Conservation (phyloP, 2,329 filamentous ascomycete genomes). For the Clonostachys sp. region DNA sequence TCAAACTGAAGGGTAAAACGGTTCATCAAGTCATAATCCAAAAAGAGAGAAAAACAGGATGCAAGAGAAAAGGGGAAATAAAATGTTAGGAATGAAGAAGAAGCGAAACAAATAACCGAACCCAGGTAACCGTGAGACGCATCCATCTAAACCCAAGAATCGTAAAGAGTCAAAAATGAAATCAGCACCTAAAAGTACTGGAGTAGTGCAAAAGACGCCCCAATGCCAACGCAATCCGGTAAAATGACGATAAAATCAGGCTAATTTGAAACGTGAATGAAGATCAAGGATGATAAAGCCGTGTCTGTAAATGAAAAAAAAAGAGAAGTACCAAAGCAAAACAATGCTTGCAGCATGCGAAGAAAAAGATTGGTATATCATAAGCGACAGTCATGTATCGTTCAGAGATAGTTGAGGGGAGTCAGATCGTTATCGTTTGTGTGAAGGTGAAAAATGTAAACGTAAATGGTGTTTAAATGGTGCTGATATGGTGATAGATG, state of each 20-base stretch:
- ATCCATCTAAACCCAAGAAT: not conserved
- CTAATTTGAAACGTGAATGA: too few species aligned
- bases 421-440: too few species aligned
- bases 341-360: too few species aligned
- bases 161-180: not conserved
- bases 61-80: conserved; percentile 1
- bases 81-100: not conserved
- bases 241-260: too few species aligned
- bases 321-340: not conserved
- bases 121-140: not conserved
- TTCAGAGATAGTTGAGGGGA: too few species aligned
- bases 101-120: not conserved
- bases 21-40: too few species aligned
- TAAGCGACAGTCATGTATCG: too few species aligned
- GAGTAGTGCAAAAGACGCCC: too few species aligned
- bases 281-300: too few species aligned
- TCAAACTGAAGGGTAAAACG: too few species aligned
- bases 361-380: too few species aligned
- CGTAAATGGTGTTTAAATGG: not conserved
- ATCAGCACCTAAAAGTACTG: not conserved
- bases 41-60: not conserved
- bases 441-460: not conserved
- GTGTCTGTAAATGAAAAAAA: not conserved
- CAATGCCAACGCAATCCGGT: too few species aligned
- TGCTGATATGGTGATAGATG: not conserved